Evolutionary conservation across 2,329 filamentous ascomycete species (phyloP), one percentile per base, ranked within the genome.

Genomic region (Colletotrichum kahawae): DNA sequence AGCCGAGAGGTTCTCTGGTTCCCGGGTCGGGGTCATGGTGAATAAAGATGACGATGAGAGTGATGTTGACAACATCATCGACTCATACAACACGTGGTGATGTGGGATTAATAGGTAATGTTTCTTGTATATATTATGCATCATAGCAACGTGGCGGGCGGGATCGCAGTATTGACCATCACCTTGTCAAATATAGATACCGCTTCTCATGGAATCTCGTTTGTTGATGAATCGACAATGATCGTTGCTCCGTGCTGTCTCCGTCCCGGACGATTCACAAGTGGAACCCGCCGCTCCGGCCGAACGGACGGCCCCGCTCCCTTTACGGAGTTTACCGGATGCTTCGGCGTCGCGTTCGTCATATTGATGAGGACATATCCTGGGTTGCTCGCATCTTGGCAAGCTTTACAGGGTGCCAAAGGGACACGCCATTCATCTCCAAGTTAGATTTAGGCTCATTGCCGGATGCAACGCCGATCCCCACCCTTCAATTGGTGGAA

Each of bases 1-100:
- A 2, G 88, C 85, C 2, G 85, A 86, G 67, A 81, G 82, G 68
- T 88, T 85, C 75, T 31, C 62, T 24, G 38, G 36, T 24, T 51
- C 62, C 24, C 21, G 62, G 33, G 9, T 65, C 9, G 62, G 62
- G 16, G 7, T 34, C 21, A 38, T 18, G 21, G 7, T 24, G 36
- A 65, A 14, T 6, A 65, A 51, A 16, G 36, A 65, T 1, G 38
- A 51, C 3, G 24, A 65, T 1, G 27, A 31, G 36, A 65, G 36
- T 12, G 62, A 51, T 51, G 38, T 51, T 14, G 62, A 31, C 13
- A 65, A 48, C 4, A 65, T 48, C 8, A 65, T 51, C 4, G 62
- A 51, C 24, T 63, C 60, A 1, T 27, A 43, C 0, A 51, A 51
- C n/a, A 43, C 21, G 16, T 63, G 60, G 33, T 63, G 4, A 33